Evolutionary conservation across 352 stramenopile species (phyloP).

Genomic region (Albugo candida): DNA sequence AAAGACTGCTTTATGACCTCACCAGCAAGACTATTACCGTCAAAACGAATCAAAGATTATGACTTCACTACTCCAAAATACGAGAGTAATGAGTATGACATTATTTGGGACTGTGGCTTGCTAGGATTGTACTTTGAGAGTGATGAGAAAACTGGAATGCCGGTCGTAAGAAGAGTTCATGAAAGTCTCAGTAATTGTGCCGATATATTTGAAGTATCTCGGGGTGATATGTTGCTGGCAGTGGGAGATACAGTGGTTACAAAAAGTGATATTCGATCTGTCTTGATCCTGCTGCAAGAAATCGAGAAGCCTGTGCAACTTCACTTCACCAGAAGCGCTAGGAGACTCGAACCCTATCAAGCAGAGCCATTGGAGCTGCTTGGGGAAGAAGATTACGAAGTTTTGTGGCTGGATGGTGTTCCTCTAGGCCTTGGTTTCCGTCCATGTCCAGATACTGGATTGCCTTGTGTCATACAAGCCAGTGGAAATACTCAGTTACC

Average conservation of each 20-base stretch:
- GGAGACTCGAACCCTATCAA: conserved; percentile 42
- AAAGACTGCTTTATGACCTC: no score
- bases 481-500: conserved; percentile 59
- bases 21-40: no score
- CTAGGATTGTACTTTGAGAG: conserved; percentile 75
- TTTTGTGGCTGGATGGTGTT: conserved; percentile 71
- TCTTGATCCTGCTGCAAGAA: conserved; percentile 54
- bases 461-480: conserved; percentile 51
- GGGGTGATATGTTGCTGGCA: conserved; percentile 54
- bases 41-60: no score
- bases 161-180: conserved; percentile 71
- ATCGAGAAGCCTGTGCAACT: conserved; percentile 66
- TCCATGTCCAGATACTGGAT: conserved; percentile 49
- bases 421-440: conserved; percentile 66
- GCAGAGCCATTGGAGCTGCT: conserved; percentile 50
- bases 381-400: conserved; percentile 73
- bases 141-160: conserved; percentile 57
- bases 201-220: conserved; percentile 68
- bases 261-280: conserved; percentile 63
- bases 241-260: conserved; percentile 59
- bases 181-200: conserved; percentile 74
- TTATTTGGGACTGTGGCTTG: conserved; percentile 72
- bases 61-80: no score
- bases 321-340: conserved; percentile 51
- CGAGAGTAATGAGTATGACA: conserved; percentile 44